Percentiles rank a stretch among this genome's conserved stretches.
These are phyloP conservation scores for Epichloe amarillans DNA, from an alignment of 2,329 filamentous ascomycete genomes.

Conservation along the genomic window DNA sequence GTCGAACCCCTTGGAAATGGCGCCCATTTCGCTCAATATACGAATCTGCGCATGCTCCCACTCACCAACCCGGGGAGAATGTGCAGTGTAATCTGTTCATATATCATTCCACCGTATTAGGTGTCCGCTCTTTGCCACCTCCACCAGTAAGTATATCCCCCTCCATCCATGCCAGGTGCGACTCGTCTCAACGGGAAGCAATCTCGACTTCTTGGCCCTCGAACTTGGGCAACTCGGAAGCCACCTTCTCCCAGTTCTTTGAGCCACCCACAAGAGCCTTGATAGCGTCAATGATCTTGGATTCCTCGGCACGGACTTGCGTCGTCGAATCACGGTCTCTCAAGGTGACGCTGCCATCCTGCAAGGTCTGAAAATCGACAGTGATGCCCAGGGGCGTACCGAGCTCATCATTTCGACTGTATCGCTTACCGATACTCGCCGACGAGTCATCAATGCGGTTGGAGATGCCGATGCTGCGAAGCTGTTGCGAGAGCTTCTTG, in stretches of 20 bases:
- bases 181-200: slow-evolving; percentile 17
- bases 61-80: too few relatives aligned
- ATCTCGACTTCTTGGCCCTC: slow-evolving; percentile 56
- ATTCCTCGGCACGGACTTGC: slow-evolving; percentile 75
- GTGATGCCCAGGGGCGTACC: slow-evolving; percentile 91
- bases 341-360: slow-evolving; percentile 77
- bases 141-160: not conserved
- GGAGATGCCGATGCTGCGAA: slow-evolving; percentile 65
- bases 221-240: slow-evolving; percentile 69
- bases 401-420: slow-evolving; percentile 87
- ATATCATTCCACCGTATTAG: too few relatives aligned
- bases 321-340: slow-evolving; percentile 82
- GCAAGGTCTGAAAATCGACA: slow-evolving; percentile 86
- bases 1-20: too few relatives aligned
- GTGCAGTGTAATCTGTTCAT: too few relatives aligned
- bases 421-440: slow-evolving; percentile 88
- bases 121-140: too few relatives aligned
- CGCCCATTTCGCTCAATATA: not conserved
- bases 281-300: slow-evolving; percentile 66
- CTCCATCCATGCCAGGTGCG: not conserved
- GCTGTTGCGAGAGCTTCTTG: slow-evolving; percentile 56
- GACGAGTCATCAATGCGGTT: slow-evolving; percentile 83
- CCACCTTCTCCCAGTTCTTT: slow-evolving; percentile 55
- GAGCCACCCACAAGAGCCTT: slow-evolving; percentile 34
- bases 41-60: not conserved